Percentiles rank a stretch among this genome's conserved stretches.
Evolutionary conservation across 176 grass and related monocot species (phyloP).

Genomic region (Cocos nucifera): DNA sequence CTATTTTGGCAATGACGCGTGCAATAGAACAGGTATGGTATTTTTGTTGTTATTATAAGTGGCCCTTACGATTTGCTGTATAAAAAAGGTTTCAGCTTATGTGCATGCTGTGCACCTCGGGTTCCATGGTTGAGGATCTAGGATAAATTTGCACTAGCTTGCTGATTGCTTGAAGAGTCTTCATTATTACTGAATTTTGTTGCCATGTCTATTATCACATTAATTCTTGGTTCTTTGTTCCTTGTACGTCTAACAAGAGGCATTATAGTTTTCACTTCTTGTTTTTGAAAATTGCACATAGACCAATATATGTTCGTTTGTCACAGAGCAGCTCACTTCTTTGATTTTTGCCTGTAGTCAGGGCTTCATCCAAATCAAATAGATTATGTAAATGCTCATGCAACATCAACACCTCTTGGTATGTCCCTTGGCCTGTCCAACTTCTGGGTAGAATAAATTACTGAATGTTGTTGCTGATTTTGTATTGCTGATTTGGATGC

Average conservation of each 20-base stretch:
- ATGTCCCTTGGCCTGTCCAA: constrained; percentile 1
- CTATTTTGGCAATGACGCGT: constrained; percentile 73
- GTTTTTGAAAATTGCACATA: no score
- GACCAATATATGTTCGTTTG: no score
- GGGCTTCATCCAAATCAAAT: constrained; percentile 68
- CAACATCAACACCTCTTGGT: constrained; percentile 93
- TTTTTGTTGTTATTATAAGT: neutral
- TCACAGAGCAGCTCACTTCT: neutral
- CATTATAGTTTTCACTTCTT: no score
- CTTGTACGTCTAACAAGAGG: no score
- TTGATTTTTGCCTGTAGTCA: constrained; percentile 38
- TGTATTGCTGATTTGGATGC: neutral
- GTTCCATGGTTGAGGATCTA: no score
- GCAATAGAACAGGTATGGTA: constrained; percentile 57
- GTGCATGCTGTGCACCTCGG: no score
- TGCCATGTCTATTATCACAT: no score
- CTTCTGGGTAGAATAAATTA: neutral
- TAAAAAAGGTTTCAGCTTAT: no score
- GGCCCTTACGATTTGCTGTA: neutral
- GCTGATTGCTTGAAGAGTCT: no score
- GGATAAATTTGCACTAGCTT: no score
- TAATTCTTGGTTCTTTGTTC: no score
- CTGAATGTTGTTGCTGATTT: neutral
- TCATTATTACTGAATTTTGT: no score
- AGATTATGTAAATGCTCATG: constrained; percentile 87